Evolutionary conservation across 2,329 filamentous ascomycete genomes (phyloP).

Genomic region (Talaromyces rugulosus): DNA sequence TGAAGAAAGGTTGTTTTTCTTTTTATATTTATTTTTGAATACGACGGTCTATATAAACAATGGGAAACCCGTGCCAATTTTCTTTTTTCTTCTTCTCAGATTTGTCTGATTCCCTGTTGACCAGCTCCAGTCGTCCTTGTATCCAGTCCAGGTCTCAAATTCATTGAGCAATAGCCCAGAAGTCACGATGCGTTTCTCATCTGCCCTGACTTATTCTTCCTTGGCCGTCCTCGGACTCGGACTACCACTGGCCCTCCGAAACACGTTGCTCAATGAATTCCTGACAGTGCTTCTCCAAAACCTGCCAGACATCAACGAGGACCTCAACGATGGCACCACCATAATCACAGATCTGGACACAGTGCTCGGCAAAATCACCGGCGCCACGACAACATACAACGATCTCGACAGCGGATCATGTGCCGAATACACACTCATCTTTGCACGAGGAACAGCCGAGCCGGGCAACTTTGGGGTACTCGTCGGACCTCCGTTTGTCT

Average conservation of each 20-base stretch:
- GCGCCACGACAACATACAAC: conserved; percentile 16
- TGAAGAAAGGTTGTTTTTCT: not conserved
- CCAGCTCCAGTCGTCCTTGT: not conserved
- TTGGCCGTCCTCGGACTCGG: not conserved
- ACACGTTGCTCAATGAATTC: conserved; percentile 13
- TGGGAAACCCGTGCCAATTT: not conserved
- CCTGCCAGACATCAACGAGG: conserved; percentile 11
- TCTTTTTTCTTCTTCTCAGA: not conserved
- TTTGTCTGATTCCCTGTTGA: not conserved
- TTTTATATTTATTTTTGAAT: not conserved
- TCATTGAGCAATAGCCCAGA: not conserved
- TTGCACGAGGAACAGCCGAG: conserved; percentile 18
- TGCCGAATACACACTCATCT: conserved; percentile 17
- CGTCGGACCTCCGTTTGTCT: conserved; percentile 18
- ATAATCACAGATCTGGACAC: conserved; percentile 11
- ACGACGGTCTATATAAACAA: not conserved
- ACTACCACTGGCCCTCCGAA: not conserved
- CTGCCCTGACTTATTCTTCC: not conserved
- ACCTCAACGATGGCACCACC: conserved; percentile 5
- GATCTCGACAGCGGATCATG: conserved; percentile 10
- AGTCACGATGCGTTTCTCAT: not conserved
- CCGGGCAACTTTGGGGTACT: conserved; percentile 17
- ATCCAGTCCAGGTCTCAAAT: not conserved
- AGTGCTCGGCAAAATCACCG: conserved; percentile 11
- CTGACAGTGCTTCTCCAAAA: conserved; percentile 12